A percentile compares a stretch with the other conserved stretches of the same genome.
Conservation (phyloP, 345 rosid species). For the Brassica napus region DNA sequence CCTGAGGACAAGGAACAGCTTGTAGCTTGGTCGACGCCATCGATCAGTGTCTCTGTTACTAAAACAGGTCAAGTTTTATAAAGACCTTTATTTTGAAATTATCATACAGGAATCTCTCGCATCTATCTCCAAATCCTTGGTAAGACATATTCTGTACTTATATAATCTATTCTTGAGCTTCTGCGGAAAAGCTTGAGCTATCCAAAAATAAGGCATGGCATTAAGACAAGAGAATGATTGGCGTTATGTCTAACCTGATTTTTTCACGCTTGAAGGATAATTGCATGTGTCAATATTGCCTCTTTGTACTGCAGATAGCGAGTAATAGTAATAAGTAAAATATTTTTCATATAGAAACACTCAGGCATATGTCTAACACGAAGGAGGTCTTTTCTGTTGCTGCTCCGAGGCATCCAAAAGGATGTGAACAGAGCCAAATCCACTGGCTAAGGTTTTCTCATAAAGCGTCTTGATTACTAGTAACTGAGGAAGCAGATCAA, state of each 20-base stretch:
- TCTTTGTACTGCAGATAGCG: constrained; percentile 10
- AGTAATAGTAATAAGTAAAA: background rate
- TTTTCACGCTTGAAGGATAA: constrained; percentile 64
- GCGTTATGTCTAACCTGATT: constrained; percentile 50
- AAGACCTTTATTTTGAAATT: constrained; percentile 63
- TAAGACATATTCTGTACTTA: constrained; percentile 50
- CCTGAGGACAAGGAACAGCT: constrained; percentile 58
- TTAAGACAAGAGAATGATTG: background rate
- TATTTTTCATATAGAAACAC: background rate
- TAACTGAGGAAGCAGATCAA: constrained; percentile 48
- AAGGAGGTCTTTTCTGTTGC: constrained; percentile 65
- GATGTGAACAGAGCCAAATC: constrained; percentile 89
- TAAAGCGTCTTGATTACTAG: constrained; percentile 91
- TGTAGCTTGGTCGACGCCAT: constrained; percentile 32
- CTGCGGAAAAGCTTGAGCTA: background rate
- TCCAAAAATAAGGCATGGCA: background rate
- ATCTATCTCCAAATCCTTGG: constrained; percentile 57
- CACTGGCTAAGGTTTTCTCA: constrained; percentile 96
- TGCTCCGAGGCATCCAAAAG: constrained; percentile 97
- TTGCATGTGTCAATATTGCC: constrained; percentile 66
- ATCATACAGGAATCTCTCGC: constrained; percentile 80
- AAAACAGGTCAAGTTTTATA: constrained; percentile 45
- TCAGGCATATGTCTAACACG: no score
- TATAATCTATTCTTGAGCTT: constrained; percentile 10
- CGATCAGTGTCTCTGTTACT: constrained; percentile 48